Evolutionary conservation across 2,329 filamentous ascomycete species (phyloP), one percentile per base, ranked within the genome.

Genomic region (Stagonosporopsis cucurbitacearum): DNA sequence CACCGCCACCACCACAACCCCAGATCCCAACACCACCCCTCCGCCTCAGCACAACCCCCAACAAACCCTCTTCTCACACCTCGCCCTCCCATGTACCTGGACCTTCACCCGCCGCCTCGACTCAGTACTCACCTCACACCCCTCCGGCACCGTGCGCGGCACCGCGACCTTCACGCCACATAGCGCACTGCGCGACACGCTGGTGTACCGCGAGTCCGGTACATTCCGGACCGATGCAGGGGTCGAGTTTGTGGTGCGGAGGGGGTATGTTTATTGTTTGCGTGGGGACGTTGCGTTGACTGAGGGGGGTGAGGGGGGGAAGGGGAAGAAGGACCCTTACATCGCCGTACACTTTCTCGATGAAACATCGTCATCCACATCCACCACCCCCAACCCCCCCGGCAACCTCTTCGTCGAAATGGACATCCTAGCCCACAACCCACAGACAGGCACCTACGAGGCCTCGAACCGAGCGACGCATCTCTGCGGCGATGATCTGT

Each of bases 351-450:
- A 51, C 6, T 68, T 69, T 45, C 60, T 62, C 49, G 56, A 64
- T 35, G 64, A 68, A n/a, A n/a, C n/a, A 19, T 12, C 39, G 26
- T 15, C 40, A 30, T 3, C 41, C 44, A 0, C 48, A 32, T 11
- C 36, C 32, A 7, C 40, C 6, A 9, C 28, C 7, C 60, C 58
- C 0, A 79, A 79, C 50, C 80, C 81, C 4, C 84, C 88, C 0
- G 90, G 92, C 65, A 91, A 91, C 54, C 75, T 93, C 19, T 94
- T 94, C 68, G 88, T 93, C 61, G 83, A 89, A 62, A 77, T 93
- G n/a, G 84, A 90, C 52, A 43, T 73, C 6, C 61, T 77, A 28
- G 3, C 11, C 11, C 4, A 2, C 8, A 76, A 79, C 77, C 79
- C 0, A 33, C 9, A 3, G 35, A 64, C 1, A 55, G 58, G 5